Base-by-base conservation (phyloP, 2,329 filamentous ascomycete species). In the Calonectria pseudoturangicola region DNA sequence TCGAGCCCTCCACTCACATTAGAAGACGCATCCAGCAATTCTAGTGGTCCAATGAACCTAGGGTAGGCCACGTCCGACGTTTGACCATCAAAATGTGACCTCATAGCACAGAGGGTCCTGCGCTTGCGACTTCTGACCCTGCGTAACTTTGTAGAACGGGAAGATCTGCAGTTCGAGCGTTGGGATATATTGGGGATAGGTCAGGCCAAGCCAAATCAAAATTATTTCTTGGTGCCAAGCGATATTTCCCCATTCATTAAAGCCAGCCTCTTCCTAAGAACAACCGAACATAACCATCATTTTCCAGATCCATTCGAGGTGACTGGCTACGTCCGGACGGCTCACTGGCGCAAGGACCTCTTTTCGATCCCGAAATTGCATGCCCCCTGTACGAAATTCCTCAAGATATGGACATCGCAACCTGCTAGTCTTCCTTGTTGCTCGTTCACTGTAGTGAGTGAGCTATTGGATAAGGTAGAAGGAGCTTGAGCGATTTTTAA, bases 311-410 rank as follows among this genome's bases (percentile, higher is more conserved):
- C 27, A 64, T 56, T 51, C 47, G 9, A 66, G 18, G 47, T 28
- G 66, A 36, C 50, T 28, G 28, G 10, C 50, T 54, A 30, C 30
- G 21, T 21, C 21, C 21, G 12, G 30, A 28, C 39, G 67, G 50
- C 50, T 62, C 18, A 48, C 18, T 36, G 33, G 27, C 54, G 48
- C 64, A 43, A 48, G 64, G 58, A 33, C 41, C 54, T 48, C 28
- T 48, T 48, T 36, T 47, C 41, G n/a, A 45, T 67, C 68, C 50
- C 63, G 56, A 45, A 33, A 51, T 63, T 67, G 43, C 48, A 45
- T 27, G 45, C 45, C 69, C 69, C 69, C 63, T 67, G 64, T 27
- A 2, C 36, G 54, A 16, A 60, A 60, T 41, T 18, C 54, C 50
- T 30, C 50, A 33, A 41, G 18, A n/a, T 48, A 25, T 25, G 33